phyloP scores from a whole-genome alignment of 106 monocot genomes.

The Triglochin maritima region DNA sequence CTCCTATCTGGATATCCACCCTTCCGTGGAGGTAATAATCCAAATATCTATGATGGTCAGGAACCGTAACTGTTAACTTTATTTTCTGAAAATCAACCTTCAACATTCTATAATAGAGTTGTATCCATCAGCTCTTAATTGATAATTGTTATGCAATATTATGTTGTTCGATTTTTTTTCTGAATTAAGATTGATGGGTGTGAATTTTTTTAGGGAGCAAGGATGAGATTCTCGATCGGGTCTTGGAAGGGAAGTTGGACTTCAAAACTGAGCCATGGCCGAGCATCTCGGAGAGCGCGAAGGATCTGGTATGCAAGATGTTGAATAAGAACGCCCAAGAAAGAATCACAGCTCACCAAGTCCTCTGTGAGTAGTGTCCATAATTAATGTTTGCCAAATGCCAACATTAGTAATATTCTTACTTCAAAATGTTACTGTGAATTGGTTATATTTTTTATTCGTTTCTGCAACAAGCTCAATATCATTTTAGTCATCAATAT shows the following conservation, averaged over 20 bases:
- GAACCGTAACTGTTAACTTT: too few species aligned
- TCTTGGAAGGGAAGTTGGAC: neutral
- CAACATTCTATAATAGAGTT: too few species aligned
- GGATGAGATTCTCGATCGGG: neutral
- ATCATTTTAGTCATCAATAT: neutral
- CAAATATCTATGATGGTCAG: too few species aligned
- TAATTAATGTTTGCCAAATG: neutral
- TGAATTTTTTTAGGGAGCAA: neutral
- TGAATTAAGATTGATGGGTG: too few species aligned
- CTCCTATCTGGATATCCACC: conserved; percentile 77
- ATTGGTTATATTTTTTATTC: too few species aligned
- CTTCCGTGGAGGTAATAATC: conserved; percentile 41
- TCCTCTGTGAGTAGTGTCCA: conserved; percentile 42
- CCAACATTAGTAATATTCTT: too few species aligned
- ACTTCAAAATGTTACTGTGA: too few species aligned
- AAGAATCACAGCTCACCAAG: conserved; percentile 45
- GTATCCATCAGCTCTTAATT: too few species aligned
- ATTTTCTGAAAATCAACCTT: too few species aligned
- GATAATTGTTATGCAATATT: too few species aligned
- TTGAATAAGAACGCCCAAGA: conserved; percentile 42
- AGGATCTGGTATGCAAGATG: conserved; percentile 58
- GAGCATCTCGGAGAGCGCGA: conserved; percentile 49
- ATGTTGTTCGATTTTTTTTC: too few species aligned
- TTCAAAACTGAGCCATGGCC: conserved; percentile 70
- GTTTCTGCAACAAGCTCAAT: neutral